A percentile compares a stretch with the other conserved stretches of the same genome.
Evolutionary conservation across 2,329 filamentous ascomycete genomes (phyloP).

Genomic region (Ophiostoma fasciatum): DNA sequence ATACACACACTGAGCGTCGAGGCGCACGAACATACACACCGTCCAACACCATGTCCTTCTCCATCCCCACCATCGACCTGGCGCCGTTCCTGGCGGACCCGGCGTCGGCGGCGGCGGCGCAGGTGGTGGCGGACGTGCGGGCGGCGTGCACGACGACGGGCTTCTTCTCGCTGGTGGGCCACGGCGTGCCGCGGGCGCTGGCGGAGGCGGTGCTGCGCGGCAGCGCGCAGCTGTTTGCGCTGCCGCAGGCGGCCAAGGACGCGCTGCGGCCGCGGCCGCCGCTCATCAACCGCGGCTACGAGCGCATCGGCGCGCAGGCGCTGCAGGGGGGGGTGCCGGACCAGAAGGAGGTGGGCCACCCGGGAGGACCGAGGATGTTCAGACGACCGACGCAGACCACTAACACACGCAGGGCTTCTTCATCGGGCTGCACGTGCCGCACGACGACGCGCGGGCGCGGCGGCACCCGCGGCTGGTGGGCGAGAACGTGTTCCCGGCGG

Average conservation of each 20-base stretch:
- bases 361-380: too few species aligned
- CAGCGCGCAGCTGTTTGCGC: slow-evolving; percentile 30
- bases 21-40: too few species aligned
- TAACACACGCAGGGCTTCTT: too few species aligned
- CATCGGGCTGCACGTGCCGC: slow-evolving; percentile 23
- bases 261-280: slow-evolving; percentile 17
- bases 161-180: slow-evolving; percentile 18
- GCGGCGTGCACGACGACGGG: slow-evolving; percentile 18
- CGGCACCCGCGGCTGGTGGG: slow-evolving; percentile 26
- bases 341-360: slow-evolving; percentile 29
- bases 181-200: slow-evolving; percentile 13
- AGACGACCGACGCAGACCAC: too few species aligned
- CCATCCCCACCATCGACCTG: slow-evolving; percentile 21
- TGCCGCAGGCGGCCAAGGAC: slow-evolving; percentile 30
- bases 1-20: too few species aligned
- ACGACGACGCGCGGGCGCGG: slow-evolving; percentile 14
- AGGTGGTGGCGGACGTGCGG: slow-evolving; percentile 19
- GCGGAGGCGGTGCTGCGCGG: slow-evolving; percentile 12
- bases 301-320: slow-evolving; percentile 29
- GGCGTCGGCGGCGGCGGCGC: slow-evolving; percentile 13
- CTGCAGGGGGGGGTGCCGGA: slow-evolving; percentile 30
- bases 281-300: slow-evolving; percentile 30
- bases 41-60: too few species aligned
- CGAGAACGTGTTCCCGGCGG: slow-evolving; percentile 22
- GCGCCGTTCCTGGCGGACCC: slow-evolving; percentile 18